A percentile compares a stretch with the other conserved stretches of the same genome.
Conservation (phyloP, 139 green algal species). For the Pleodorina starrii region DNA sequence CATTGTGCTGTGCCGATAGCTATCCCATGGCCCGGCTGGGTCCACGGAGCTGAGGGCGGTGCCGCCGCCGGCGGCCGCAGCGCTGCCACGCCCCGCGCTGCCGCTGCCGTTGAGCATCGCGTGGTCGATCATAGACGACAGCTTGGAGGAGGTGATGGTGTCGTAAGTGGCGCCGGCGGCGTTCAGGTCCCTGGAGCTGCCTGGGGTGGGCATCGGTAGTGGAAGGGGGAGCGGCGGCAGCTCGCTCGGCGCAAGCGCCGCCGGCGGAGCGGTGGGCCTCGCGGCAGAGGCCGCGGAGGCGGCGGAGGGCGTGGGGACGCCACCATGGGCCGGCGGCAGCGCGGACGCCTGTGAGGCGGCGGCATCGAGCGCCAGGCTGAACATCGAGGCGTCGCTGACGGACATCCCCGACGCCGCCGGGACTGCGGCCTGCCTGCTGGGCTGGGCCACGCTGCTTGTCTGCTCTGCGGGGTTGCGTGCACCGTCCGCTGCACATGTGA, state of each 20-base stretch:
- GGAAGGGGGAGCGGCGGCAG: no score
- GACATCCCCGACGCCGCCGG: background rate
- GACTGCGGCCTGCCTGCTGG: background rate
- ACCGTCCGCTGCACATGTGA: background rate
- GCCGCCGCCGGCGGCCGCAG: background rate
- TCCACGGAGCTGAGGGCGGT: background rate
- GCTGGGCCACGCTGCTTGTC: background rate
- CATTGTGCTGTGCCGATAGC: constrained; percentile 18
- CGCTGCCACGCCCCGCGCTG: background rate
- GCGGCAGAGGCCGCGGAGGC: background rate
- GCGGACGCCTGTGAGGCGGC: background rate
- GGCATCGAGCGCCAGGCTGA: constrained; percentile 26
- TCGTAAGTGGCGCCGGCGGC: background rate
- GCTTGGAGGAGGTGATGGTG: constrained; percentile 33
- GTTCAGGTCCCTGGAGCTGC: constrained; percentile 20
- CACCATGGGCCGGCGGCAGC: background rate
- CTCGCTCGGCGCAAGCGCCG: no score
- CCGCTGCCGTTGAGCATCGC: constrained; percentile 10
- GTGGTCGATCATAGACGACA: constrained; percentile 25
- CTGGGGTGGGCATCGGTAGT: background rate
- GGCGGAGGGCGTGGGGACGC: background rate
- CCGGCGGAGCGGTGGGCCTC: background rate
- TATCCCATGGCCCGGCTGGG: background rate
- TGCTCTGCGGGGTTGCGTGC: background rate
- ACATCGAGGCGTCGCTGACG: constrained; percentile 32